Evolutionary conservation across 163 green algal genomes (phyloP), one percentile per base, ranked within the genome.

Genomic region (Chloroidium sp.): DNA sequence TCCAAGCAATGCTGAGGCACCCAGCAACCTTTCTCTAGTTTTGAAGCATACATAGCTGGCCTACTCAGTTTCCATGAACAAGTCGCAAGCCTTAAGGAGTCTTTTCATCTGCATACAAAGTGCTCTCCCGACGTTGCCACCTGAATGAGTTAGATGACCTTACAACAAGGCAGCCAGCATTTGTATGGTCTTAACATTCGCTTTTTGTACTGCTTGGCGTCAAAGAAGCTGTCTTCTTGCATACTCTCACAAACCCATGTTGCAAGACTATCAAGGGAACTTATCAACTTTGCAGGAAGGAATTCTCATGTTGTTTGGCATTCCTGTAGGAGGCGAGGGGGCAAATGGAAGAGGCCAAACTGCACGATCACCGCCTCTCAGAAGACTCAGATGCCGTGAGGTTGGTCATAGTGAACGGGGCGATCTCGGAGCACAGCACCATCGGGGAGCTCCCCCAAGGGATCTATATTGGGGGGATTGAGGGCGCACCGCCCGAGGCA

Each of bases 381-480:
- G n/a, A 2, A 2, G 81, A 85, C 64, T 4, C 74, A 64, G 74
- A 76, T 0, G 76, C 76, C 3, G 83, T 81, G 10, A 81, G 62
- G 36, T 80, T 90, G 57, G 89, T 94, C 75, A 62, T 96, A 0
- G 84, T 94, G 8, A 87, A 97, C 74, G 94, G 94, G 2, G 69
- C 83, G 61, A 60, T 96, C 0, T 75, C 87, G 3, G 59, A 77
- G 13, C 81, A 89, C 62, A 90, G 82, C 62, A 80, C 86, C 79
- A 10, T 91, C 13, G 72, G 4, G 1, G 81, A 61, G 8, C 79
- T 96, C 76, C 89, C 89, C 1, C 74, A 79, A 0, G 89, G 89
- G 0, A 85, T 88, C 2, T 97, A 92, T 67, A 82, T 95, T 3
- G 93, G 93, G 0, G 69, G 80, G 59, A 14, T 89, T 69, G 79